Conservation (phyloP, 139 green algal genomes). For the Bryopsis sp. region DNA sequence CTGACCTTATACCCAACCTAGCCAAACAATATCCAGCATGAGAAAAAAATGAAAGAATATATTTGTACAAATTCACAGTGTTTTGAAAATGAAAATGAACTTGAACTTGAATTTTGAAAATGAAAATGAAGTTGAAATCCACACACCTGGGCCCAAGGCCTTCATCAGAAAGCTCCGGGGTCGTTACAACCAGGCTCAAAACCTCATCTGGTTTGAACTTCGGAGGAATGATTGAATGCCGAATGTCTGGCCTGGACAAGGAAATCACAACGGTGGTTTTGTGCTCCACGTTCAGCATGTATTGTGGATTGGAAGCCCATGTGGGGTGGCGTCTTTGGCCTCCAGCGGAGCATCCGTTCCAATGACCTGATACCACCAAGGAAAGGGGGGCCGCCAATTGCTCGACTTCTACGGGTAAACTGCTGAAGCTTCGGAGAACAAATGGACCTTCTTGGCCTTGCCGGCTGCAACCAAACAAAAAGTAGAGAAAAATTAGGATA, state of each 20-base stretch:
- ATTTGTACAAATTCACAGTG: too few relatives aligned
- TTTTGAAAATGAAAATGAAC: too few relatives aligned
- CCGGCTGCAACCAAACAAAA: too few relatives aligned
- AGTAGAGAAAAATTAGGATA: too few relatives aligned
- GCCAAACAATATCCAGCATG: too few relatives aligned
- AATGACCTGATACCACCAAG: slow-evolving; percentile 26
- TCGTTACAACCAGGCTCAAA: slow-evolving; percentile 11
- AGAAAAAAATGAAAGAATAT: too few relatives aligned
- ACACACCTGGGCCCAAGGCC: slow-evolving; percentile 18
- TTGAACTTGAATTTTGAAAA: too few relatives aligned
- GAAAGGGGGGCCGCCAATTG: slow-evolving; percentile 40
- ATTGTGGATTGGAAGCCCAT: slow-evolving; percentile 41
- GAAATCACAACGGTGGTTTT: neutral
- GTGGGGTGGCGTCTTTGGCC: slow-evolving; percentile 23
- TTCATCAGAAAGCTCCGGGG: slow-evolving; percentile 12
- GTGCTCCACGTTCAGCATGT: neutral
- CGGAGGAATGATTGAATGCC: neutral
- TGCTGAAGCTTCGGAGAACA: slow-evolving; percentile 34
- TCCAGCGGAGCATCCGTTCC: slow-evolving; percentile 22
- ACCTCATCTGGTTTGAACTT: slow-evolving; percentile 3
- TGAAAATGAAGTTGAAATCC: too few relatives aligned
- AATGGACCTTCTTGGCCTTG: slow-evolving; percentile 43
- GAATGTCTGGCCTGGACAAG: neutral
- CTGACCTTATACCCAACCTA: too few relatives aligned
- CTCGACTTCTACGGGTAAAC: slow-evolving; percentile 38